These are phyloP conservation scores for Fistulifera pelliculosa DNA, from an alignment of 108 stramenopile species.

Conservation along the genomic window DNA sequence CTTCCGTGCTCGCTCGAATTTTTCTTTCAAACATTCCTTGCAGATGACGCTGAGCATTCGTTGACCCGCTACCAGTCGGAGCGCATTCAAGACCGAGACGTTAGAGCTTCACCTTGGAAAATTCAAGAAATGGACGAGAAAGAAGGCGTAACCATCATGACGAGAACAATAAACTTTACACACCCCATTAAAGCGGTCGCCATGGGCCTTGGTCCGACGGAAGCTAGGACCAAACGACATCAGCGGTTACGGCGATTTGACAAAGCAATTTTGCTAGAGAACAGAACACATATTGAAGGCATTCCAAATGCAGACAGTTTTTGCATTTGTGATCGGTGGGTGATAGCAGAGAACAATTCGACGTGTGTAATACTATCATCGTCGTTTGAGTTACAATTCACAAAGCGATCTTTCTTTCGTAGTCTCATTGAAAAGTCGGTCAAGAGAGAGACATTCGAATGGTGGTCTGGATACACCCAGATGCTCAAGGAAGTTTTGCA, in stretches of 20 bases:
- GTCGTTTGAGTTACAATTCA: conserved; percentile 36
- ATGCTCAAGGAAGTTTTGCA: conserved; percentile 15
- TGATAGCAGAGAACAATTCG: conserved; percentile 21
- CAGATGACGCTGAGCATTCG: conserved; percentile 59
- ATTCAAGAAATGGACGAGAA: background rate
- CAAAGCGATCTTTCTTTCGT: conserved; percentile 51
- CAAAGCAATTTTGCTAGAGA: conserved; percentile 22
- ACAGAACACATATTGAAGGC: conserved; percentile 24
- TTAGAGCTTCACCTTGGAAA: conserved; percentile 22
- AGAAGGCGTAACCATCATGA: conserved; percentile 10
- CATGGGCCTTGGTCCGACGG: conserved; percentile 32
- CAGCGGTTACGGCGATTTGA: conserved; percentile 28
- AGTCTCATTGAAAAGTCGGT: conserved; percentile 44
- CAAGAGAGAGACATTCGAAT: conserved; percentile 30
- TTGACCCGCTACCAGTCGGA: conserved; percentile 41
- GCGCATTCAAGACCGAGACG: conserved; percentile 39
- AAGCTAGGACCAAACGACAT: conserved; percentile 17
- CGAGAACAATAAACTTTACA: conserved; percentile 22
- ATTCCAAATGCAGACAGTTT: conserved; percentile 48
- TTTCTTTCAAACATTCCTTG: conserved; percentile 49
- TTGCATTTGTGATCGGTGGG: conserved; percentile 57
- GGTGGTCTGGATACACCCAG: conserved; percentile 27
- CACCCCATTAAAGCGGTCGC: conserved; percentile 24
- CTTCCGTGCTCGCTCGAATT: conserved; percentile 31
- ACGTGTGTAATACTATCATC: conserved; percentile 26